Conservation (phyloP, 768 basidiomycete species). For the Hydnum rufescens region DNA sequence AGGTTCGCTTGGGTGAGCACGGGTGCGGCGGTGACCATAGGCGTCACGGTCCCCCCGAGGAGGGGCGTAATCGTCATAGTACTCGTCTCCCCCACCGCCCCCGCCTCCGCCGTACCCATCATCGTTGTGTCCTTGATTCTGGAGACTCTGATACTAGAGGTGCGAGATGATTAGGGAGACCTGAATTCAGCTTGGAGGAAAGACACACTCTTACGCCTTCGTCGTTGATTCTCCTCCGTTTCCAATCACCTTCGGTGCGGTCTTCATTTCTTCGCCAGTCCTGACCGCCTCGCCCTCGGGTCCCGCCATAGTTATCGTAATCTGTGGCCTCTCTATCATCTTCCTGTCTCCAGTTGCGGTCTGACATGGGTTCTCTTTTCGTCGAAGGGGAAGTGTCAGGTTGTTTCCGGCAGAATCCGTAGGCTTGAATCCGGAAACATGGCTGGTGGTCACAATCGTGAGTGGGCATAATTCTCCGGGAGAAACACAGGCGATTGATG, state of each 20-base stretch:
- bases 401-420: not conserved
- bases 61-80: conserved; percentile 29
- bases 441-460: conserved; percentile 42
- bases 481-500: not conserved
- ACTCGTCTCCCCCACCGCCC: conserved; percentile 10
- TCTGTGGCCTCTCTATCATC: conserved; percentile 22
- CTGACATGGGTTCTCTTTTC: conserved; percentile 3
- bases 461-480: conserved; percentile 13
- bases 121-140: conserved; percentile 11
- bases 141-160: not conserved
- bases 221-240: conserved; percentile 61
- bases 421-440: conserved; percentile 19
- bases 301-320: conserved; percentile 17
- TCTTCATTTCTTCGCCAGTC: conserved; percentile 36
- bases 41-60: conserved; percentile 16
- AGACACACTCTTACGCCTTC: conserved; percentile 2
- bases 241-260: conserved; percentile 39
- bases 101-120: conserved; percentile 10
- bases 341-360: conserved; percentile 70
- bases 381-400: not conserved
- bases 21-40: conserved; percentile 20
- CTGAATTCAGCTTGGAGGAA: conserved; percentile 7
- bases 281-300: conserved; percentile 13
- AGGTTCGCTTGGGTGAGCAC: conserved; percentile 63
- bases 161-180: not conserved